A percentile compares a stretch with the other conserved stretches of the same genome.
These are phyloP conservation scores for Agroathelia rolfsii DNA, from an alignment of 1,284 basidiomycete genomes.

Conservation along the genomic window DNA sequence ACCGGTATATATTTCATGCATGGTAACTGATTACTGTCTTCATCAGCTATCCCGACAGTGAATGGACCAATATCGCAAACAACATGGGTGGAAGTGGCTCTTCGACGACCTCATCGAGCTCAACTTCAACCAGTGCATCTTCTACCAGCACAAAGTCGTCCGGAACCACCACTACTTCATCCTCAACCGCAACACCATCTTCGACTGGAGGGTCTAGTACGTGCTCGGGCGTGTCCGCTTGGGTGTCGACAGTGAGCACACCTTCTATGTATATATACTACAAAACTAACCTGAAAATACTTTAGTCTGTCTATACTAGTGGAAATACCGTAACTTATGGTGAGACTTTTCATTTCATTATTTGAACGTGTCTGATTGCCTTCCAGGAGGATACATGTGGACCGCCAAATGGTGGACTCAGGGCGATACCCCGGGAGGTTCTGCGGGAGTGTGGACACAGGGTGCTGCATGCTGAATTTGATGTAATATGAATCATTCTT, in stretches of 20 bases:
- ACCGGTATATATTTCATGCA: background rate
- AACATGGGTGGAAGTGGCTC: slow-evolving; percentile 40
- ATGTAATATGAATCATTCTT: no score
- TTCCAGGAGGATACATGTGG: slow-evolving; percentile 31
- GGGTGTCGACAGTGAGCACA: slow-evolving; percentile 30
- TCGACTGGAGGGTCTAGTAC: slow-evolving; percentile 20
- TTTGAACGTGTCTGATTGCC: slow-evolving; percentile 5
- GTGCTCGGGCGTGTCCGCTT: slow-evolving; percentile 43
- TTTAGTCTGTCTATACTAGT: slow-evolving; percentile 35
- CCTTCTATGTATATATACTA: background rate
- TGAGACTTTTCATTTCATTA: slow-evolving; percentile 24
- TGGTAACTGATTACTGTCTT: background rate
- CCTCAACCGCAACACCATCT: slow-evolving; percentile 14
- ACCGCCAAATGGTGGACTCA: slow-evolving; percentile 51
- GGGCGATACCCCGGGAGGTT: slow-evolving; percentile 41
- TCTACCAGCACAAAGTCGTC: slow-evolving; percentile 13
- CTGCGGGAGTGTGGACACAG: slow-evolving; percentile 28
- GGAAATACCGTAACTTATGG: slow-evolving; percentile 40
- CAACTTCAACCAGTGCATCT: slow-evolving; percentile 17
- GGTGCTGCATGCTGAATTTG: slow-evolving; percentile 26
- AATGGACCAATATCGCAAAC: slow-evolving; percentile 58
- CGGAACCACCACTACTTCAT: slow-evolving; percentile 17
- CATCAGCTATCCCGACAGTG: slow-evolving; percentile 50
- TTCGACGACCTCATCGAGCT: slow-evolving; percentile 16
- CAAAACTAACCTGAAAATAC: slow-evolving; percentile 2